Conservation (phyloP, 768 basidiomycete species). For the Chalciporus sphaerocephalus region DNA sequence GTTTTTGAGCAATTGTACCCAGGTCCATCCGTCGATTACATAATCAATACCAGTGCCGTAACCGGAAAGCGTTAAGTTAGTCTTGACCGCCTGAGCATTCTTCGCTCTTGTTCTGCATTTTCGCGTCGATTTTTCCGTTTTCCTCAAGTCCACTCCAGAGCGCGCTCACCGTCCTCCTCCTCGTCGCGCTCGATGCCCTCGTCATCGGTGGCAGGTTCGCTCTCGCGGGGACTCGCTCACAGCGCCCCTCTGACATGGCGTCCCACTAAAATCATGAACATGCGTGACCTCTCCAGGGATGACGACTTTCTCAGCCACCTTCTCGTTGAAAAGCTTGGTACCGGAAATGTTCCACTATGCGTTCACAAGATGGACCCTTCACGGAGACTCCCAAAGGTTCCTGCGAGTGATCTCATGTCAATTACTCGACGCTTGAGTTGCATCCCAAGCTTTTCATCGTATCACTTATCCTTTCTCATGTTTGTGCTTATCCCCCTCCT, state of each 20-base stretch:
- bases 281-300: slow-evolving; percentile 84
- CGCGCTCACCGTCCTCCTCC: slow-evolving; percentile 24
- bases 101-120: slow-evolving; percentile 26
- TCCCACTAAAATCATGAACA: slow-evolving; percentile 86
- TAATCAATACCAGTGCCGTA: slow-evolving; percentile 22
- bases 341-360: slow-evolving; percentile 70
- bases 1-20: background rate
- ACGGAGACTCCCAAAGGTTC: slow-evolving; percentile 71
- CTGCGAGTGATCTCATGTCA: slow-evolving; percentile 60
- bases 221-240: slow-evolving; percentile 14
- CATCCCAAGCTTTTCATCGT: slow-evolving; percentile 20
- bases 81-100: slow-evolving; percentile 13
- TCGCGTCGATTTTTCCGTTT: slow-evolving; percentile 30
- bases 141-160: slow-evolving; percentile 5
- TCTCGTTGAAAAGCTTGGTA: slow-evolving; percentile 84
- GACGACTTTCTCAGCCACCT: slow-evolving; percentile 90
- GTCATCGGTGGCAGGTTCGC: slow-evolving; percentile 24
- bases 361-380: slow-evolving; percentile 89
- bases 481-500: slow-evolving; percentile 20
- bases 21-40: background rate
- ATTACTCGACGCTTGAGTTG: slow-evolving; percentile 72
- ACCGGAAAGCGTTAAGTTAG: slow-evolving; percentile 26
- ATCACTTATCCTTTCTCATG: slow-evolving; percentile 26
- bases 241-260: slow-evolving; percentile 53
- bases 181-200: slow-evolving; percentile 32